Conservation (phyloP, 2,329 filamentous ascomycete genomes). For the Colletotrichum sp. region DNA sequence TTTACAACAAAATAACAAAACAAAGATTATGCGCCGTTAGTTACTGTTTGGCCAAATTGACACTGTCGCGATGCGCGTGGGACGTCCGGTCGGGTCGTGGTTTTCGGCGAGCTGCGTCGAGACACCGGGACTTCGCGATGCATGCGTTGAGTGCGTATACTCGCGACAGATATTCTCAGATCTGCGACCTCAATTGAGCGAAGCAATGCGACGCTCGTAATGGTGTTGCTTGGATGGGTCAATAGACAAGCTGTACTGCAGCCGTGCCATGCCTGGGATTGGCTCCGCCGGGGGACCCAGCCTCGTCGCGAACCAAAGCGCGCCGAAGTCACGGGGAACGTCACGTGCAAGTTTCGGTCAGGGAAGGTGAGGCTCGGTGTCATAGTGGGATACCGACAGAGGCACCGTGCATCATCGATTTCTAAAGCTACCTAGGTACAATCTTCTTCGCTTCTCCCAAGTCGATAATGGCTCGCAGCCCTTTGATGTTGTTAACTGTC, state of each 20-base stretch:
- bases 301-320: constrained; percentile 9
- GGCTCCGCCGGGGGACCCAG: neutral
- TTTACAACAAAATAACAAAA: neutral
- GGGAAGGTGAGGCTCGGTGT: neutral
- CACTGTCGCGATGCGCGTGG: neutral
- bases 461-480: neutral
- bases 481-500: neutral
- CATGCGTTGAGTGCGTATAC: neutral
- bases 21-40: neutral
- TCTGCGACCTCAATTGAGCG: neutral
- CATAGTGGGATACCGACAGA: neutral
- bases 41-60: neutral
- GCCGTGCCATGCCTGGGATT: neutral
- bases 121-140: neutral
- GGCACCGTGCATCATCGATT: neutral
- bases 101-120: neutral
- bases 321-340: neutral
- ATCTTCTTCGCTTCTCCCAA: neutral
- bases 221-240: neutral
- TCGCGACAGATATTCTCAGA: neutral
- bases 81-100: neutral
- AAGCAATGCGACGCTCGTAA: neutral
- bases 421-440: neutral
- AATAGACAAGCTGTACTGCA: neutral
- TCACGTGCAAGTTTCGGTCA: neutral